Percentiles rank a stretch among this genome's conserved stretches.
phyloP scores from a whole-genome alignment of 805 yeast species.

The Komagataella phaffii region DNA sequence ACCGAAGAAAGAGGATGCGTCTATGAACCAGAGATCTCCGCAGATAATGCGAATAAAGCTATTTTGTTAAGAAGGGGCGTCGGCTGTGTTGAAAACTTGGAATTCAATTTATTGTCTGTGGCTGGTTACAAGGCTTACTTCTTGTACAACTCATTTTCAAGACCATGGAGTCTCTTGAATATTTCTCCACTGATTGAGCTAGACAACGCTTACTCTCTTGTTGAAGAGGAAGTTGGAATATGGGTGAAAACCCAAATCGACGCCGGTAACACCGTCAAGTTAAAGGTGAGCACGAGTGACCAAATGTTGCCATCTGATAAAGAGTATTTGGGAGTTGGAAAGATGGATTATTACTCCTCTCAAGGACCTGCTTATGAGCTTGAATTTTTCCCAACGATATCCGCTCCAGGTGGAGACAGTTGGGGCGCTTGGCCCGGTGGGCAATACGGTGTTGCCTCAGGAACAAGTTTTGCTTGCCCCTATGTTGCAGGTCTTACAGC shows the following conservation, averaged over 20 bases:
- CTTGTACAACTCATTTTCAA: slow-evolving; percentile 1
- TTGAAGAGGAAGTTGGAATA: slow-evolving; percentile 3
- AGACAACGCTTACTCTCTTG: neutral
- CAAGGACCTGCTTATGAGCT: slow-evolving; percentile 11
- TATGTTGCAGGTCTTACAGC: slow-evolving; percentile 9
- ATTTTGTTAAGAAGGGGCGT: slow-evolving; percentile 1
- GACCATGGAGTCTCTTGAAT: neutral
- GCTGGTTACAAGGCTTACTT: neutral
- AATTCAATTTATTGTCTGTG: neutral
- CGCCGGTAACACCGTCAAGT: neutral
- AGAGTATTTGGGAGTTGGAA: slow-evolving; percentile 5
- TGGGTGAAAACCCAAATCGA: slow-evolving; percentile 2
- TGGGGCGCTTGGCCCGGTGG: too few species aligned
- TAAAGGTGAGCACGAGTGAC: neutral
- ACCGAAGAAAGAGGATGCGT: neutral
- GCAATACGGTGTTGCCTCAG: too few species aligned
- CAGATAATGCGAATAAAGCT: neutral
- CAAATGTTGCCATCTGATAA: neutral
- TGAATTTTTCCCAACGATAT: slow-evolving; percentile 7
- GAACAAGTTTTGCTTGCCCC: slow-evolving; percentile 10
- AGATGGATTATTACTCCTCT: slow-evolving; percentile 7
- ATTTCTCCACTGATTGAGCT: neutral
- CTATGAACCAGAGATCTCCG: neutral
- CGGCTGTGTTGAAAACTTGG: neutral
- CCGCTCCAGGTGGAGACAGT: slow-evolving; percentile 10